A percentile compares a stretch with the other conserved stretches of the same genome.
phyloP scores from a whole-genome alignment of 108 stramenopile species.

The Epipyxis sp. region DNA sequence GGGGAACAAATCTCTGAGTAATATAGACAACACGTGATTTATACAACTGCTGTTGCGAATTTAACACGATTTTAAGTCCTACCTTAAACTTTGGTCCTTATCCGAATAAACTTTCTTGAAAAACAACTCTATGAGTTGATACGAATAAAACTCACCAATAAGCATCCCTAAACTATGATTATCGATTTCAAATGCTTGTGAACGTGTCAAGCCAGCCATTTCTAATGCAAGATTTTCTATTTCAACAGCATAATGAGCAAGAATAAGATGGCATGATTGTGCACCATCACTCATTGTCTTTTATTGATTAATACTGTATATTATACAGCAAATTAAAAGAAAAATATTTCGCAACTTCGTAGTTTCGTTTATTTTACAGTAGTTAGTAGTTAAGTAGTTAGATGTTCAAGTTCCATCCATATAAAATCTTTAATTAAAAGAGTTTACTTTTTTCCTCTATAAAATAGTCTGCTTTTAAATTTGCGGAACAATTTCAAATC shows the following conservation, averaged over 20 bases:
- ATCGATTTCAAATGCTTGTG: background rate
- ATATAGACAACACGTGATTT: too few species aligned
- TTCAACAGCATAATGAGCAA: background rate
- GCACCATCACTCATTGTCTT: background rate
- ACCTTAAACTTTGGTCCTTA: background rate
- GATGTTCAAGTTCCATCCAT: too few species aligned
- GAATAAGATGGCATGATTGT: background rate
- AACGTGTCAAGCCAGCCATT: background rate
- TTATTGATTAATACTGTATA: too few species aligned
- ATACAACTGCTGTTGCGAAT: background rate
- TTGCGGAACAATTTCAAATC: too few species aligned
- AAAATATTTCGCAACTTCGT: too few species aligned
- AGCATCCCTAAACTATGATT: background rate
- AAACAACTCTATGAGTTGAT: background rate
- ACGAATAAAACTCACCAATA: background rate
- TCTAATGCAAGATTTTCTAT: background rate
- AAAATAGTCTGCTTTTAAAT: too few species aligned
- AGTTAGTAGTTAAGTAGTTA: too few species aligned
- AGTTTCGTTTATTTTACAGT: too few species aligned
- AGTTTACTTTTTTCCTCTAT: too few species aligned
- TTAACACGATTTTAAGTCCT: background rate
- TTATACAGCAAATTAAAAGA: too few species aligned
- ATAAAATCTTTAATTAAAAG: too few species aligned
- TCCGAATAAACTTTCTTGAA: background rate
- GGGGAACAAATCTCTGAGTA: background rate